Evolutionary conservation across 768 basidiomycete species (phyloP).

Genomic region (Hygrophoropsis aurantiaca): DNA sequence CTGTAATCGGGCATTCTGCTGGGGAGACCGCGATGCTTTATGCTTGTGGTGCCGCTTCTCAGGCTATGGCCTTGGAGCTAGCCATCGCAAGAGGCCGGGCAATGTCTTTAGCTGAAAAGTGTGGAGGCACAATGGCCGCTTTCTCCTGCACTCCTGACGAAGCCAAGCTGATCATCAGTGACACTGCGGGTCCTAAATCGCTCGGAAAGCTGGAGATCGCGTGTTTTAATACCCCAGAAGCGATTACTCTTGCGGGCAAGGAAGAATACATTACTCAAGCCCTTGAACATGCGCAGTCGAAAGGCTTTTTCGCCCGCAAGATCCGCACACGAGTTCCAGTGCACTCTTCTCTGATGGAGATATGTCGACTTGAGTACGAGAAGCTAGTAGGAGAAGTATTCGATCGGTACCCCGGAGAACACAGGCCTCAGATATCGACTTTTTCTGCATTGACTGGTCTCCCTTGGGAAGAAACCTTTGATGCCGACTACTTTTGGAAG

Average conservation of each 20-base stretch:
- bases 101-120: slow-evolving; percentile 31
- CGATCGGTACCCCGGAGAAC: slow-evolving; percentile 21
- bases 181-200: background rate
- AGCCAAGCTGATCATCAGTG: slow-evolving; percentile 6
- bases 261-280: slow-evolving; percentile 16
- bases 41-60: slow-evolving; percentile 41
- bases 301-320: slow-evolving; percentile 34
- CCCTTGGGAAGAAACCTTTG: slow-evolving; percentile 18
- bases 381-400: slow-evolving; percentile 32
- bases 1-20: slow-evolving; percentile 46
- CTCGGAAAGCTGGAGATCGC: slow-evolving; percentile 32
- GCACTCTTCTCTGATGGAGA: slow-evolving; percentile 40
- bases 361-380: slow-evolving; percentile 29
- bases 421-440: slow-evolving; percentile 25
- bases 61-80: slow-evolving; percentile 42
- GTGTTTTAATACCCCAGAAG: slow-evolving; percentile 39
- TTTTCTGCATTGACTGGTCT: slow-evolving; percentile 39
- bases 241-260: slow-evolving; percentile 39
- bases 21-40: slow-evolving; percentile 47
- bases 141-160: slow-evolving; percentile 32
- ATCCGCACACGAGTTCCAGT: slow-evolving; percentile 31
- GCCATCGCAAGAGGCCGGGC: slow-evolving; percentile 42
- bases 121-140: slow-evolving; percentile 45
- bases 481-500: slow-evolving; percentile 41
- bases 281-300: no score